Evolutionary conservation across 768 basidiomycete species (phyloP), one percentile per base, ranked within the genome.

Genomic region (Phanerochaete carnosa): DNA sequence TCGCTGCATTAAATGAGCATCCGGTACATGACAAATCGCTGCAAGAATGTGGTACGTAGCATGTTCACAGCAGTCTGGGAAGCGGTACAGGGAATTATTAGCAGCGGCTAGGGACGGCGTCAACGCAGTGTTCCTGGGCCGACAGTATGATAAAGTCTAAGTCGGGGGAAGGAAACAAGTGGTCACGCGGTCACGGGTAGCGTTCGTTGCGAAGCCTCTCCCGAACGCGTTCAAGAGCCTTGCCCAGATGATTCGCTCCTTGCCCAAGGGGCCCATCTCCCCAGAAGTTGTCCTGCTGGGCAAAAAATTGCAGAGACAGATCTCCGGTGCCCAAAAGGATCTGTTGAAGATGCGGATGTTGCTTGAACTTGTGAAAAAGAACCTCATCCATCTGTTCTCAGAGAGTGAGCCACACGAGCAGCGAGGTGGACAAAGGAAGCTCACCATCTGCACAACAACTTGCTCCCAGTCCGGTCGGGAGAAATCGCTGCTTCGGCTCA

Each of bases 201-300:
- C 60, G 60, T 11, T 78, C 78, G 25, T 45, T 59, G 43, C 66
- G 68, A 54, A 88, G 62, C 59, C 75, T 74, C 2, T 81, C 80
- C 59, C 89, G 77, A 47, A 91, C 80, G 11, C 76, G 77, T 66
- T 77, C 74, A 63, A 92, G 77, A 2, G 83, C 76, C 56, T 77
- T 79, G 0, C 90, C 90, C 15, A 92, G 81, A 64, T 86, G 73
- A 68, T 92, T 92, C 37, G 69, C 66, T 9, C 87, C 89, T 12
- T 73, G 68, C 0, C 80, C 82, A 6, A 63, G 60, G 4, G 73
- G 65, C 1, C 86, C 88, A 13, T 80, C 79, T 3, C 90, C 89
- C 89, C 89, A 91, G 67, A 83, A 88, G n/a, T 68, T 37, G 68
- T 92, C 88, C 0, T 73, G 69, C 1, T 73, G 69, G 65, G 88